Conservation (phyloP, 306 rosid genomes). For the Inga laurina region DNA sequence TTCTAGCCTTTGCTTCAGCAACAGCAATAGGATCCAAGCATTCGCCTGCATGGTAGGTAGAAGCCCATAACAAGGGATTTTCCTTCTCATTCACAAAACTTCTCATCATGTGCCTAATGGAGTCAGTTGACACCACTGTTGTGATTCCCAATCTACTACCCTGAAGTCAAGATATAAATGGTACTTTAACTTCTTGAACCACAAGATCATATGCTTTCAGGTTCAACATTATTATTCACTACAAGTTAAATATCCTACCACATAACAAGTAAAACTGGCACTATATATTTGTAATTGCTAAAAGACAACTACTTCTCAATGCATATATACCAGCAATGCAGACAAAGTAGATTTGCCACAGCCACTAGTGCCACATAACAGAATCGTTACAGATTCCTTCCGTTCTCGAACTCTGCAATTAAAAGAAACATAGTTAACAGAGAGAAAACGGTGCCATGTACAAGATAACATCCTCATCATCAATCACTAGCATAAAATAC, state of each 20-base stretch:
- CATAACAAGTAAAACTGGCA: conserved; percentile 30
- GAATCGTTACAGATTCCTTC: conserved; percentile 90
- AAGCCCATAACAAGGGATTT: conserved; percentile 94
- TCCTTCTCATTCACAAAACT: conserved; percentile 90
- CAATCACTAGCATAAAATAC: neutral
- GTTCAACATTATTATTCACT: conserved; percentile 23
- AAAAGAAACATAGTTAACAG: conserved; percentile 1
- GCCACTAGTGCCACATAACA: conserved; percentile 97
- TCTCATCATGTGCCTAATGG: conserved; percentile 98
- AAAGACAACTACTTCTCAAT: conserved; percentile 27
- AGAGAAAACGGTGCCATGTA: neutral
- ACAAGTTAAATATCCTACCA: conserved; percentile 25
- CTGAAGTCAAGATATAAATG: conserved; percentile 43
- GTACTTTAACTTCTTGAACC: conserved; percentile 21
- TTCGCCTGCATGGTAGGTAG: conserved; percentile 99
- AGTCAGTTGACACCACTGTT: conserved; percentile 92
- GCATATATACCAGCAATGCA: conserved; percentile 81
- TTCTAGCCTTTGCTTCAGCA: conserved; percentile 80
- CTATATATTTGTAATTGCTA: conserved; percentile 28
- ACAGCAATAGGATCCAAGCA: conserved; percentile 91
- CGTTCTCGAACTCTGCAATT: conserved; percentile 75
- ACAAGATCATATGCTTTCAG: conserved; percentile 5
- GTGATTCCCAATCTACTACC: conserved; percentile 95
- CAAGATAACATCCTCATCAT: neutral
- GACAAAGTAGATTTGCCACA: conserved; percentile 98